Evolutionary conservation across 495 filamentous ascomycete species (phyloP), one percentile per base, ranked within the genome.

Genomic region (Glonium stellatum): DNA sequence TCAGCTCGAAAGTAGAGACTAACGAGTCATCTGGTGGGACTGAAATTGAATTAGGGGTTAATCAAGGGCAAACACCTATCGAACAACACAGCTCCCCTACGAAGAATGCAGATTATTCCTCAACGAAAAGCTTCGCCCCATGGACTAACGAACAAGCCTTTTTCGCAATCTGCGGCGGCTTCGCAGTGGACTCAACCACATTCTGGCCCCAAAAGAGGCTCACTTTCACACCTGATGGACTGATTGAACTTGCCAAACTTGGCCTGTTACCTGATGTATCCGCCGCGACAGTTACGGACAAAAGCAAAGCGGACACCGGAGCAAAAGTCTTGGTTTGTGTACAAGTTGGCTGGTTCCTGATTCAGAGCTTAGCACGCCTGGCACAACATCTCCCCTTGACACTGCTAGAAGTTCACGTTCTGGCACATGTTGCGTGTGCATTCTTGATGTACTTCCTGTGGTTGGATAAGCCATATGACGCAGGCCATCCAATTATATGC

Each of bases 291-390:
- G 65, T 73, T 4, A 52, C 36, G 12, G 69, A 70, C 54, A 71
- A 71, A 27, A 74, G 68, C 53, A 74, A 77, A 60, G 69, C 67
- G 5, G 69, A 73, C 48, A 9, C 23, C 15, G 49, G 72, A 1
- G 69, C 72, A 1, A 77, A 77, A 54, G 27, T 67, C 1, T 53
- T 76, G 13, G 71, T 71, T 1, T 65, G 67, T 25, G 36, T 73
- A 1, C 75, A 77, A 61, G 72, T 71, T 4, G 52, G 52, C 10
- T 76, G 75, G 75, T 67, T 75, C n/a, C 49, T 74, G 18, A 27
- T 74, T 4, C 70, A 73, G 48, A 68, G 63, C 34, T 61, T 69
- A 35, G 67, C 70, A 0, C 66, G 75, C 15, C 52, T 64, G 21
- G 41, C 56, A 21, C 51, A 54, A 8, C 35, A 59, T 0, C 52